Conservation (phyloP, 768 basidiomycete species). For the Leccinum aurantiacum region DNA sequence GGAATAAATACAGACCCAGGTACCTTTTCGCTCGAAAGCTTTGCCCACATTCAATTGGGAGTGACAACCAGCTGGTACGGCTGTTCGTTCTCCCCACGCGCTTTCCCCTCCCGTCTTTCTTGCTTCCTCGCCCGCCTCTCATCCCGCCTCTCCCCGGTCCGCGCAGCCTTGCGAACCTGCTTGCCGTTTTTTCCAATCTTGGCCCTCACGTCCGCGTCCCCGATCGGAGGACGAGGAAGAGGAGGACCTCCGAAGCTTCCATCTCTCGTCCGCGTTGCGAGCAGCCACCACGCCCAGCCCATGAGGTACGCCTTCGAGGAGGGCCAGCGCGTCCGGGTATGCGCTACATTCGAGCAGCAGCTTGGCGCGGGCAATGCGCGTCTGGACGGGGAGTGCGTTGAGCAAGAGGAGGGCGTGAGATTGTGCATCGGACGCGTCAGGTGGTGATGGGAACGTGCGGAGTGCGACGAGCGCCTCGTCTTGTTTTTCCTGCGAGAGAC, state of each 20-base stretch:
- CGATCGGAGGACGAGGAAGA: neutral
- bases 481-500: slow-evolving; percentile 82
- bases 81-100: slow-evolving; percentile 13
- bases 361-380: slow-evolving; percentile 73
- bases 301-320: slow-evolving; percentile 85
- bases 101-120: slow-evolving; percentile 19
- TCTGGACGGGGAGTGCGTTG: slow-evolving; percentile 56
- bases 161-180: neutral
- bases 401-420: slow-evolving; percentile 39
- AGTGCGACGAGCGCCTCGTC: slow-evolving; percentile 67
- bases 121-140: slow-evolving; percentile 10
- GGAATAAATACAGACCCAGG: no score
- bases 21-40: neutral
- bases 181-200: neutral
- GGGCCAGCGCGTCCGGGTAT: slow-evolving; percentile 68
- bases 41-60: neutral
- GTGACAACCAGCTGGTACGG: slow-evolving; percentile 28
- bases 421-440: slow-evolving; percentile 11
- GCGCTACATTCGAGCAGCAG: slow-evolving; percentile 76
- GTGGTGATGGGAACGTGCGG: slow-evolving; percentile 13
- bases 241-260: slow-evolving; percentile 15
- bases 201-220: neutral
- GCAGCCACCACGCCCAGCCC: slow-evolving; percentile 90
- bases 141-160: slow-evolving; percentile 14
- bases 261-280: slow-evolving; percentile 70